phyloP scores from a whole-genome alignment of 1,284 basidiomycete species.

The Cryptococcus jaspeensis region DNA sequence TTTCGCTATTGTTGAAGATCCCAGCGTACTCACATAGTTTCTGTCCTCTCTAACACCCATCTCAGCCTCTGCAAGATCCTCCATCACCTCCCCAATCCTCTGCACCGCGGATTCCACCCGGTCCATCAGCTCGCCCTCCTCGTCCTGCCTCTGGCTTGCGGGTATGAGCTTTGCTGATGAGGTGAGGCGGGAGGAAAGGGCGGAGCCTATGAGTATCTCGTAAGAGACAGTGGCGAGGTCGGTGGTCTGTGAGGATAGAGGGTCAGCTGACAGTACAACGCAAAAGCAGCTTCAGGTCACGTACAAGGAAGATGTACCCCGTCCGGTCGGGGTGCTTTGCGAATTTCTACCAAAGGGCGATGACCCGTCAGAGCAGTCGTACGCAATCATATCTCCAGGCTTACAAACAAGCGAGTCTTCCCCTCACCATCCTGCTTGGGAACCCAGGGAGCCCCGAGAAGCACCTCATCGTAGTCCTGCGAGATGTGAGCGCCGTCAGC shows the following conservation, averaged over 20 bases:
- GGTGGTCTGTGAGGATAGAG: constrained; percentile 1
- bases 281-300: no score
- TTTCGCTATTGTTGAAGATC: no score
- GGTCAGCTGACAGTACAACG: neutral
- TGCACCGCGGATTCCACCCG: constrained; percentile 17
- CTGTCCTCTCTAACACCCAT: constrained; percentile 26
- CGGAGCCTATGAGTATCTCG: neutral
- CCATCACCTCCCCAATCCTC: constrained; percentile 20
- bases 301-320: constrained; percentile 36
- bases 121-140: constrained; percentile 6
- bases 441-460: constrained; percentile 30
- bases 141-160: constrained; percentile 1
- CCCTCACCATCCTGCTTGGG: constrained; percentile 15
- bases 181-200: constrained; percentile 4
- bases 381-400: no score
- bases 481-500: no score
- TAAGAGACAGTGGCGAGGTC: constrained; percentile 6
- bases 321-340: constrained; percentile 28
- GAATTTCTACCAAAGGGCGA: constrained; percentile 31
- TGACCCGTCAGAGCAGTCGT: neutral
- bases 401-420: constrained; percentile 24
- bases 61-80: constrained; percentile 15
- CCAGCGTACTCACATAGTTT: constrained; percentile 26
- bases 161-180: neutral
- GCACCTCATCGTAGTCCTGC: constrained; percentile 28